Conservation (phyloP, 371 early-diverging fungal species). For the Rhizopus delemar region DNA sequence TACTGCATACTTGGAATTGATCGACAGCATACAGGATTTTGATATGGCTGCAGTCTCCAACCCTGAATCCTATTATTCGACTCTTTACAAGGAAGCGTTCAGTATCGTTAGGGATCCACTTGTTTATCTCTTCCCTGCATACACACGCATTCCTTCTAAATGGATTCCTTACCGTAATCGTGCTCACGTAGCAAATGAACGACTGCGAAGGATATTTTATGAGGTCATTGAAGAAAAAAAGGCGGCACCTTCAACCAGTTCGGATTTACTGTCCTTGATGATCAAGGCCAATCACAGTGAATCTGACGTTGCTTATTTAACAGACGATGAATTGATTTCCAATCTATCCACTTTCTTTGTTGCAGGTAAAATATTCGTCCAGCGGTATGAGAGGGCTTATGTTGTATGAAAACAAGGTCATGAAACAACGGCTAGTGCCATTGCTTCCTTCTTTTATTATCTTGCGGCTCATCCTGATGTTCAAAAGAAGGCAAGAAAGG, state of each 20-base stretch:
- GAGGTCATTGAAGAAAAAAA: slow-evolving; percentile 18
- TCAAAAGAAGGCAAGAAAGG: slow-evolving; percentile 52
- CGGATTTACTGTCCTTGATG: slow-evolving; percentile 49
- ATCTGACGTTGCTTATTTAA: slow-evolving; percentile 17
- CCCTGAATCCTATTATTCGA: slow-evolving; percentile 10
- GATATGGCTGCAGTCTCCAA: slow-evolving; percentile 16
- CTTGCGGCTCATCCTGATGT: slow-evolving; percentile 40
- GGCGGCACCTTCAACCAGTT: slow-evolving; percentile 8
- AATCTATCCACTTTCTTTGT: slow-evolving; percentile 41
- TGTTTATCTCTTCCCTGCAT: slow-evolving; percentile 29
- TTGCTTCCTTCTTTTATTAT: slow-evolving; percentile 39
- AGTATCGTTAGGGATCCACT: slow-evolving; percentile 26
- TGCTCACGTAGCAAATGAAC: slow-evolving; percentile 18
- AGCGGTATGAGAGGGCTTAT: background rate
- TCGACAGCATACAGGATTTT: slow-evolving; percentile 8
- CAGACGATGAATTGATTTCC: slow-evolving; percentile 21
- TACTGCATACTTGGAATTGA: too few relatives aligned
- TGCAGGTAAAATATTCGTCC: slow-evolving; percentile 21
- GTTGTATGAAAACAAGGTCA: slow-evolving; percentile 26
- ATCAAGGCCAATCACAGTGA: slow-evolving; percentile 28
- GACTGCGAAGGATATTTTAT: slow-evolving; percentile 16
- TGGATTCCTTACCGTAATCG: slow-evolving; percentile 27
- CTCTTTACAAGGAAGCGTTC: slow-evolving; percentile 32
- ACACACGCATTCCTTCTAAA: slow-evolving; percentile 24
- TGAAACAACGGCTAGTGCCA: slow-evolving; percentile 54